These are phyloP conservation scores for Sugiyamaella japonica DNA, from an alignment of 1,139 yeast species.

Conservation along the genomic window DNA sequence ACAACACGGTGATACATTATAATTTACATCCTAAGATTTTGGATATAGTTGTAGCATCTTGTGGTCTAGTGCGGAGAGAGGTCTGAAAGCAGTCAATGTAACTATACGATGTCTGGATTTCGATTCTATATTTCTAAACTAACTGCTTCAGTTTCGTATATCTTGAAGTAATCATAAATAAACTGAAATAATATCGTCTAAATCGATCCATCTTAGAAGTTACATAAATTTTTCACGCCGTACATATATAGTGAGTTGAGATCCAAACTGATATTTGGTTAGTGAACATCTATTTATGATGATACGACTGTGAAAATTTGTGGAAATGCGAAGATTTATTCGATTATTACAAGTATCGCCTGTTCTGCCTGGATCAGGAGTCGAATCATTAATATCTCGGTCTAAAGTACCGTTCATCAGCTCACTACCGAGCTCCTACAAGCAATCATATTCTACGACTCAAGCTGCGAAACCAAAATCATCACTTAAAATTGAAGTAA, in stretches of 20 bases:
- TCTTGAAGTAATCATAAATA: too few relatives aligned
- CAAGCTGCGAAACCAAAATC: background rate
- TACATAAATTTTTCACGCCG: constrained; percentile 13
- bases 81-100: too few relatives aligned
- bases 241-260: background rate
- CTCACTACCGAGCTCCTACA: background rate
- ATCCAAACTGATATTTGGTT: background rate
- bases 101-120: too few relatives aligned
- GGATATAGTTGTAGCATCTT: background rate
- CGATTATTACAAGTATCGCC: background rate
- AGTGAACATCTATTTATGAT: background rate
- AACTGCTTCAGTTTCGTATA: too few relatives aligned
- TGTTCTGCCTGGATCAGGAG: background rate
- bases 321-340: background rate
- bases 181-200: too few relatives aligned
- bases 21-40: background rate
- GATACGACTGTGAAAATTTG: background rate
- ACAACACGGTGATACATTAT: constrained; percentile 32
- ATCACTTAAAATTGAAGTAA: constrained; percentile 9
- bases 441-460: background rate
- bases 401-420: background rate
- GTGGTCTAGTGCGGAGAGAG: background rate
- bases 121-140: too few relatives aligned
- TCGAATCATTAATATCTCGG: background rate
- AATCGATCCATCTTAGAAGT: background rate